Evolutionary conservation across 352 stramenopile genomes (phyloP).

Genomic region (Phytophthora sp.): DNA sequence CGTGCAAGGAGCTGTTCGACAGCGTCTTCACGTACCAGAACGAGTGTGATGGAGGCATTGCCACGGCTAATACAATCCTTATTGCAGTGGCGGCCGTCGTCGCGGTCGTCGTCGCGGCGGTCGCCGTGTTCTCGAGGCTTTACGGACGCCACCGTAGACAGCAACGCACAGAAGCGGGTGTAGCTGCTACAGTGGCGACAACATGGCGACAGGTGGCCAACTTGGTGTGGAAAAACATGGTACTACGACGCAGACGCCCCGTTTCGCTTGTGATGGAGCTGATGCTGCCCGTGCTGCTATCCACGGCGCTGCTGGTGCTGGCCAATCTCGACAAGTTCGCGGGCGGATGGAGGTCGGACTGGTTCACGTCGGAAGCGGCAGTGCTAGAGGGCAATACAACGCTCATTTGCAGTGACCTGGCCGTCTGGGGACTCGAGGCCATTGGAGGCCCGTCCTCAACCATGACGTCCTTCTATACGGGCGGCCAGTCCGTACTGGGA

Average conservation of each 20-base stretch:
- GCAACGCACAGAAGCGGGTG: neutral
- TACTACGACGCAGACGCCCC: slow-evolving; percentile 52
- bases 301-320: slow-evolving; percentile 55
- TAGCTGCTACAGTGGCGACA: slow-evolving; percentile 9
- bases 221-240: slow-evolving; percentile 80
- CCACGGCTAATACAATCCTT: slow-evolving; percentile 39
- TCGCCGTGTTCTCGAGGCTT: slow-evolving; percentile 29
- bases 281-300: slow-evolving; percentile 63
- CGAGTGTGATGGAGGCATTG: slow-evolving; percentile 49
- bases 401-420: slow-evolving; percentile 51
- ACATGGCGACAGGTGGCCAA: slow-evolving; percentile 63
- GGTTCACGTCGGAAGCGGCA: slow-evolving; percentile 33
- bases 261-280: slow-evolving; percentile 60
- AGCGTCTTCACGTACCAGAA: slow-evolving; percentile 48
- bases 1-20: slow-evolving; percentile 53
- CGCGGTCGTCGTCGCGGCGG: slow-evolving; percentile 1
- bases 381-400: slow-evolving; percentile 14
- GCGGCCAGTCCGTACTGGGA: slow-evolving; percentile 60
- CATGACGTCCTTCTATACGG: slow-evolving; percentile 68
- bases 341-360: slow-evolving; percentile 42
- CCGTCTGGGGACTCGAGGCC: slow-evolving; percentile 24
- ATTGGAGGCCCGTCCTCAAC: slow-evolving; percentile 50
- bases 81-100: slow-evolving; percentile 18
- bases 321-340: slow-evolving; percentile 63
- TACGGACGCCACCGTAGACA: slow-evolving; percentile 13